Percentiles rank a stretch among this genome's conserved stretches.
phyloP scores from a whole-genome alignment of 352 stramenopile species.

The Globisporangium cederbergense region DNA sequence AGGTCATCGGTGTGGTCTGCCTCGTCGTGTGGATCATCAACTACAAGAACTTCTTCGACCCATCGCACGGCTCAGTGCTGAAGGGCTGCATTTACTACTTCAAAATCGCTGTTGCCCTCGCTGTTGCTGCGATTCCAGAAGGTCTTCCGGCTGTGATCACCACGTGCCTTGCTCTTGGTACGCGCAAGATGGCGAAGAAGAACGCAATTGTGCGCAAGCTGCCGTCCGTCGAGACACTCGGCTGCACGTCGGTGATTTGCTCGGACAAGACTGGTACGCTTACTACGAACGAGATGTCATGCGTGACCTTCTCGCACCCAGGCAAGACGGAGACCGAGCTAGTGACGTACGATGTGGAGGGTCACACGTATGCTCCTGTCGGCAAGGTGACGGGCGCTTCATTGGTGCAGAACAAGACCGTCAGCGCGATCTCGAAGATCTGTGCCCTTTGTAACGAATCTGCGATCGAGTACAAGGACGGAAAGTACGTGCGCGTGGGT shows the following conservation, averaged over 20 bases:
- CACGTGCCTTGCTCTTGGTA: constrained; percentile 93
- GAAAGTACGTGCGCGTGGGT: constrained; percentile 89
- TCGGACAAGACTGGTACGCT: constrained; percentile 95
- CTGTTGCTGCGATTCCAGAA: constrained; percentile 98
- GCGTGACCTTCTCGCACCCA: constrained; percentile 71
- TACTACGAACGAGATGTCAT: constrained; percentile 98
- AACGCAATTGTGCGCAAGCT: constrained; percentile 99
- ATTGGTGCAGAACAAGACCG: constrained; percentile 60
- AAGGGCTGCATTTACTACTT: constrained; percentile 99
- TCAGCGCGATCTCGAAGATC: constrained; percentile 88
- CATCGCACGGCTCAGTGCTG: constrained; percentile 83
- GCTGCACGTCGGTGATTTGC: constrained; percentile 95
- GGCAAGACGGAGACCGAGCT: constrained; percentile 68
- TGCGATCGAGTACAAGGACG: constrained; percentile 82
- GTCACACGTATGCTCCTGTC: constrained; percentile 92
- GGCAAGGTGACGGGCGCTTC: constrained; percentile 60
- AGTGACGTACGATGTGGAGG: constrained; percentile 90
- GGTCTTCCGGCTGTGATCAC: constrained; percentile 98
- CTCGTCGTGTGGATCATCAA: constrained; percentile 96
- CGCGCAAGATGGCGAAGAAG: constrained; percentile 95
- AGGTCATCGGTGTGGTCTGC: constrained; percentile 98
- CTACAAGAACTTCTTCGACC: constrained; percentile 96
- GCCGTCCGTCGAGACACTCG: constrained; percentile 96
- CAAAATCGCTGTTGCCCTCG: constrained; percentile 98
- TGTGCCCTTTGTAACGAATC: constrained; percentile 98